Conservation (phyloP, 768 basidiomycete genomes). For the Serendipita sp. region DNA sequence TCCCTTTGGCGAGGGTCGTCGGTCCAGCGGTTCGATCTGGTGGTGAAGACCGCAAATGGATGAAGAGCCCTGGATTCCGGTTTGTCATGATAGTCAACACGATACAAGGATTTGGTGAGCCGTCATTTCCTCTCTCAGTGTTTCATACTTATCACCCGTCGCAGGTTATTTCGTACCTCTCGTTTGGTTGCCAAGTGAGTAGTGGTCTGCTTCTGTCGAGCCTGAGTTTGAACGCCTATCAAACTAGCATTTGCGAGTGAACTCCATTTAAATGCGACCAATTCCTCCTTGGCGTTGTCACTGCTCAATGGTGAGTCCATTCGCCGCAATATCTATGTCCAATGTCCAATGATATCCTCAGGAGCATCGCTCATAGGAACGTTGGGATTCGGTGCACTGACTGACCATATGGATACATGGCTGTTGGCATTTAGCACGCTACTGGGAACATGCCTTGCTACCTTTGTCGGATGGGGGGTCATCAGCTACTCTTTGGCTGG, state of each 20-base stretch:
- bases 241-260: conserved; percentile 16
- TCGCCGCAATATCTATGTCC: conserved; percentile 1
- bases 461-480: conserved; percentile 20
- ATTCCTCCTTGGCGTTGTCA: conserved; percentile 15
- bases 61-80: conserved; percentile 16
- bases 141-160: neutral
- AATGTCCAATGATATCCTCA: neutral
- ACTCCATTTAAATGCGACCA: conserved; percentile 13
- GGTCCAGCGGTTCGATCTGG: conserved; percentile 12
- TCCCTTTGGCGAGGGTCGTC: conserved; percentile 14
- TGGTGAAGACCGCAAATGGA: conserved; percentile 13
- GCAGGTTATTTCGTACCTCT: conserved; percentile 14
- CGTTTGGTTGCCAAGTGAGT: conserved; percentile 17
- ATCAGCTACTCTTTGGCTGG: conserved; percentile 16
- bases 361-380: conserved; percentile 15
- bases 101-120: conserved; percentile 13
- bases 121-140: neutral
- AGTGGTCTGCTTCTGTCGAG: neutral
- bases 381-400: conserved; percentile 16
- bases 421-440: conserved; percentile 14
- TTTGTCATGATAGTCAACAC: conserved; percentile 16
- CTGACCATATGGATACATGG: conserved; percentile 18
- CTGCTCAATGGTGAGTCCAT: conserved; percentile 16
- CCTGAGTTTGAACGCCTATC: neutral
- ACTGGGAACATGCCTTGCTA: conserved; percentile 13